phyloP scores from a whole-genome alignment of 2,329 filamentous ascomycete genomes.

The Penicillium sp. region DNA sequence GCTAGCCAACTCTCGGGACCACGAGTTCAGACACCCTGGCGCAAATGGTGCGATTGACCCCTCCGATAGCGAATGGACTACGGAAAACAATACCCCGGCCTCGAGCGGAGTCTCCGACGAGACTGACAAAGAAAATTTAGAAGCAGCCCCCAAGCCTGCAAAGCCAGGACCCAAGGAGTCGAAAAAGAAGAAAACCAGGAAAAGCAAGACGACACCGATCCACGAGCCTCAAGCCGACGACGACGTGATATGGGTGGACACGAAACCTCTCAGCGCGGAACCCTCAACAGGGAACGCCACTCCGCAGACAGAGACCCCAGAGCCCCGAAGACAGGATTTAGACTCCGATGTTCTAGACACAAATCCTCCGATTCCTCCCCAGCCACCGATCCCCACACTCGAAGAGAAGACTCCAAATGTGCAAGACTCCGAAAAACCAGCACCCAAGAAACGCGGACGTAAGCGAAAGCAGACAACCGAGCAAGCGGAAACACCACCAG shows the following conservation, averaged over 20 bases:
- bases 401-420: not conserved
- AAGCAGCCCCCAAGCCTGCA: not conserved
- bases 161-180: constrained; percentile 22
- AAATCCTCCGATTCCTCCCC: not conserved
- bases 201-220: constrained; percentile 41
- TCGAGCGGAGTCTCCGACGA: constrained; percentile 1
- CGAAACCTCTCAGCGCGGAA: constrained; percentile 16
- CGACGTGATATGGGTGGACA: constrained; percentile 43
- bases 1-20: constrained; percentile 14
- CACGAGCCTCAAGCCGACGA: constrained; percentile 33
- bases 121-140: constrained; percentile 5
- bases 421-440: constrained; percentile 5
- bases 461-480: constrained; percentile 39
- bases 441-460: constrained; percentile 43
- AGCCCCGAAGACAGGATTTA: not conserved
- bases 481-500: constrained; percentile 5
- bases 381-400: not conserved
- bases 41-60: constrained; percentile 7
- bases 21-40: not conserved
- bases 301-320: constrained; percentile 7
- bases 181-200: constrained; percentile 45
- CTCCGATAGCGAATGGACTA: constrained; percentile 18
- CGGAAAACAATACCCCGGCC: constrained; percentile 15
- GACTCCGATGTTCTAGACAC: not conserved
- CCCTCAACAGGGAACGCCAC: not conserved